Evolutionary conservation across 1,284 basidiomycete species (phyloP), one percentile per base, ranked within the genome.

Genomic region (Austropuccinia psidii): DNA sequence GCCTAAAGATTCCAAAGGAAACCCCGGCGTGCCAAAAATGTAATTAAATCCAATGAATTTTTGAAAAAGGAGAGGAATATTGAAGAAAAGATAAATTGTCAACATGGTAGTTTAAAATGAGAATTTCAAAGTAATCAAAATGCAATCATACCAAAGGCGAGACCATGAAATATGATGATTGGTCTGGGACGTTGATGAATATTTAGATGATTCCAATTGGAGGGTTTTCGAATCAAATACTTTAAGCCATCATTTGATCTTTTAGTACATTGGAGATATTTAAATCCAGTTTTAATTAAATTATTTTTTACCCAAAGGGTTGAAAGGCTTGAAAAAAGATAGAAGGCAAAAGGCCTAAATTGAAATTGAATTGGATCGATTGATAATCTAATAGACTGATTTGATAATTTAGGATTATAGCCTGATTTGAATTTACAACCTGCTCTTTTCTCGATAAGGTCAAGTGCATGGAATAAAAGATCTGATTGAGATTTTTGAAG

Each of bases 341-440:
- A 74, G 39, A 74, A 55, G 49, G 29, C 37, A 1, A 80, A 62
- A 6, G 79, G 79, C 1, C 78, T 74, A 13, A 58, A 52, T 9
- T 64, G 33, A 21, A 77, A 77, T 19, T 77, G 76, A 24, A 80
- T 78, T 11, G 78, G 78, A 50, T 81, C 80, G 61, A 80, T 76
- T 19, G 79, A 79, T 8, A 80, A 73, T 19, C 79, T 69, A 78
- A 80, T 80, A 73, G 77, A 76, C 39, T 74, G 54, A 6, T 77
- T 75, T 6, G 65, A 39, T 31, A 70, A 33, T 21, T 49, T 33
- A 27, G 50, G 54, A 52, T 66, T 67, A 35, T 72, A 76, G 17
- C 68, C 39, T 39, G 75, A 62, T 0, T 78, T 76, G 43, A 77
- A 78, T 33, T 74, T 75, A 39, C 72, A 73, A 3, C 80, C 80